These are phyloP conservation scores for Trypanosoma grayi DNA, from an alignment of 208 protist genomes.

Conservation along the genomic window DNA sequence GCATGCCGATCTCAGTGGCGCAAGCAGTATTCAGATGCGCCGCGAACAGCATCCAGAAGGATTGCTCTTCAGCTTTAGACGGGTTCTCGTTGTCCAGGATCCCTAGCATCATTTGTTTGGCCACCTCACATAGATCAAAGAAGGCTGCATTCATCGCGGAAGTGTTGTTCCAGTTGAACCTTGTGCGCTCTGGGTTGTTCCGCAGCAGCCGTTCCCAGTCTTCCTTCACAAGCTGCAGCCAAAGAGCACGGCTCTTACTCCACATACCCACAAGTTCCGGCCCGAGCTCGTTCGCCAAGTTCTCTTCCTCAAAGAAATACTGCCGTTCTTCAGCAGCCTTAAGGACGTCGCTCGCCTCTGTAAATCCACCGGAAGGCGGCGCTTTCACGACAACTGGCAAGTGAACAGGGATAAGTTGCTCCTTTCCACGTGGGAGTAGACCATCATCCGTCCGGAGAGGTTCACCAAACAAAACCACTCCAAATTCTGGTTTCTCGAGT, in stretches of 20 bases:
- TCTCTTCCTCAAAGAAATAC: constrained; percentile 41
- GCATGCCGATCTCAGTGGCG: constrained; percentile 59
- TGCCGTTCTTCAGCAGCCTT: constrained; percentile 35
- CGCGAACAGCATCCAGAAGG: constrained; percentile 78
- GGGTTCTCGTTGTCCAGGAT: constrained; percentile 56
- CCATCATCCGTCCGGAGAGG: constrained; percentile 43
- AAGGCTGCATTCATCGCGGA: constrained; percentile 85
- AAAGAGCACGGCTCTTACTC: constrained; percentile 43
- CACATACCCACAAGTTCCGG: constrained; percentile 66
- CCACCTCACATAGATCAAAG: constrained; percentile 88
- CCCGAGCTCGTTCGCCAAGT: constrained; percentile 36
- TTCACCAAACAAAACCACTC: constrained; percentile 62
- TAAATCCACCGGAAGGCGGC: constrained; percentile 52
- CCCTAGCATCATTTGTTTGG: constrained; percentile 67
- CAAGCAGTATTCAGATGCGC: constrained; percentile 52
- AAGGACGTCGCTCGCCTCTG: constrained; percentile 29
- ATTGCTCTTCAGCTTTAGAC: constrained; percentile 43
- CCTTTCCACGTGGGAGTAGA: constrained; percentile 34
- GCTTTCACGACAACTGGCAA: constrained; percentile 20
- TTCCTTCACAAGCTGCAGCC: constrained; percentile 55
- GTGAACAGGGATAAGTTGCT: constrained; percentile 40
- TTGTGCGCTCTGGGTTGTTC: constrained; percentile 43
- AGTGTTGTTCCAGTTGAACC: constrained; percentile 83
- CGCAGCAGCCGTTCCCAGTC: constrained; percentile 50
- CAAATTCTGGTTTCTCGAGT: constrained; percentile 14